Percentiles rank a stretch among this genome's conserved stretches.
phyloP scores from a whole-genome alignment of 305 asterid genomes.

The Euphrasia arctica region DNA sequence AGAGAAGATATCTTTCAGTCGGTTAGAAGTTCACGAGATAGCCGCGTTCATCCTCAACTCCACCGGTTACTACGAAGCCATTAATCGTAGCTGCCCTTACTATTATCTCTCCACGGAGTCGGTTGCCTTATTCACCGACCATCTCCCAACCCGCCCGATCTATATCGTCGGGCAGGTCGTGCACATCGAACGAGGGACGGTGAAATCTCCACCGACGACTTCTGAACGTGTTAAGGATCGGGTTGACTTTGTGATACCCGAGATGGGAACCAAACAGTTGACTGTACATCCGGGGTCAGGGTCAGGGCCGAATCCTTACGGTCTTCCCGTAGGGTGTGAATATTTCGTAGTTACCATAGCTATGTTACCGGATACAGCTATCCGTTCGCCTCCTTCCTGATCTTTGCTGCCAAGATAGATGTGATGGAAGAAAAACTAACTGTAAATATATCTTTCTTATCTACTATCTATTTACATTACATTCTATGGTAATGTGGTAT shows the following conservation, averaged over 20 bases:
- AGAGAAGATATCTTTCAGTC: conserved; percentile 79
- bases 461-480: conserved; percentile 4
- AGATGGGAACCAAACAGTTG: conserved; percentile 43
- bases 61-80: conserved; percentile 76
- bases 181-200: conserved; percentile 76
- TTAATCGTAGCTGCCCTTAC: conserved; percentile 62
- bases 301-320: conserved; percentile 50
- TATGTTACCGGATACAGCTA: conserved; percentile 83
- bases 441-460: conserved; percentile 35
- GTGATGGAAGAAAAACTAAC: conserved; percentile 79
- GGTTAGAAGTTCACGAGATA: conserved; percentile 72
- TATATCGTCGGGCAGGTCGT: conserved; percentile 88
- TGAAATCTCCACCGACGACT: conserved; percentile 42
- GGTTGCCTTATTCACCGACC: conserved; percentile 73
- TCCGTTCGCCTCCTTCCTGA: conserved; percentile 93
- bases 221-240: conserved; percentile 39
- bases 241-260: conserved; percentile 40
- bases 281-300: conserved; percentile 47
- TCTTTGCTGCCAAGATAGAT: conserved; percentile 62
- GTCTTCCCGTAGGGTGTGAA: conserved; percentile 84
- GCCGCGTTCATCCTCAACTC: conserved; percentile 91
- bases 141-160: conserved; percentile 64
- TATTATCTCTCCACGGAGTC: conserved; percentile 92
- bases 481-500: neutral
- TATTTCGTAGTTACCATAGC: conserved; percentile 91